Base-by-base conservation (phyloP, 768 basidiomycete genomes). In the Mrakia gelida region DNA sequence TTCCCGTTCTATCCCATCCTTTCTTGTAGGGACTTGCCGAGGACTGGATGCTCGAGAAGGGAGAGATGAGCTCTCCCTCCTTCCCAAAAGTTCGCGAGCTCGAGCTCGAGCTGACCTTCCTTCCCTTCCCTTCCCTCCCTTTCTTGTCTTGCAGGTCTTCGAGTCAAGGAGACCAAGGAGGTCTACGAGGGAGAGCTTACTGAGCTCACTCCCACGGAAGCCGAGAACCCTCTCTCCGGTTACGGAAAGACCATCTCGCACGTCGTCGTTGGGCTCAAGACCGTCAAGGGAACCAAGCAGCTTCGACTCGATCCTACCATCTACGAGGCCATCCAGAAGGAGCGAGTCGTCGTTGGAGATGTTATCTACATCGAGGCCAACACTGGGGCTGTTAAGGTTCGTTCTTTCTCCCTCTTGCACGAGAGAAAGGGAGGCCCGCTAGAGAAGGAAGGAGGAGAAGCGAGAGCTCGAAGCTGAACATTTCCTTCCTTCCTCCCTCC, bases 211-310 rank as follows among this genome's bases (percentile, higher is more conserved):
- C 97, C 97, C 3, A 90, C 93, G 30, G 97, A 98, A 86, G 89
- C 96, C 21, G 96, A 98, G 85, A 98, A 98, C 85, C 97, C 97
- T 38, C 88, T 98, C 65, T 94, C 92, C 75, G 95, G 96, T 61
- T 98, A 98, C 84, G 97, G 97, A 79, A 99, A 98, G 86, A 98
- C 96, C 2, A 92, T 98, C 73, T 94, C 94, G n/a, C 95, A 98
- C 85, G 96, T 98, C 82, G 87, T 98, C 76, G 91, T 98, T 68
- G 94, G 94, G 18, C 89, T 99, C 80, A 98, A 98, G 86, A 97
- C 96, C 0, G 92, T 90, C 80, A 87, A 92, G 88, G 93, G 93
- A 15, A 97, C 95, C 21, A 98, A 98, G 84, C 95, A 97, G 82
- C 88, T 98, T 15, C 89, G 95, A 45, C 85, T 98, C 30, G 96